These are phyloP conservation scores for Tolypocladium ophioglossoides DNA, from an alignment of 2,329 filamentous ascomycete species.

Conservation along the genomic window DNA sequence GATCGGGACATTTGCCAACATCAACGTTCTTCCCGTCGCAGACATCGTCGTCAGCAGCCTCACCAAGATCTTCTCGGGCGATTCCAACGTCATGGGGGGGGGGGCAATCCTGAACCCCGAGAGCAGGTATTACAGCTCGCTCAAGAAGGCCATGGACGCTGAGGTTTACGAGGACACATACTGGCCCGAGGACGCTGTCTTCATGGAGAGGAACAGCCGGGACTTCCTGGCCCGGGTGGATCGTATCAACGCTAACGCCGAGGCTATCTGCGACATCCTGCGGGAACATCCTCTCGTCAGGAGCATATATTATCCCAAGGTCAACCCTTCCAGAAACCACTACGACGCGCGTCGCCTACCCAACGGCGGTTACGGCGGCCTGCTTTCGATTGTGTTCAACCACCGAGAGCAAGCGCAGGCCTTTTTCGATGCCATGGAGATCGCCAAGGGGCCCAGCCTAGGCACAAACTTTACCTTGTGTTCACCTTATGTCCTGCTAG, in stretches of 20 bases:
- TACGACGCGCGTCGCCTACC: slow-evolving; percentile 73
- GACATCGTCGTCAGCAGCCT: slow-evolving; percentile 91
- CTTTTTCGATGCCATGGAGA: slow-evolving; percentile 80
- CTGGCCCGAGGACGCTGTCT: slow-evolving; percentile 89
- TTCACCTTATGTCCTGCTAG: slow-evolving; percentile 83
- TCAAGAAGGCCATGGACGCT: slow-evolving; percentile 55
- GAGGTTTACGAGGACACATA: slow-evolving; percentile 74
- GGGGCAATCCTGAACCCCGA: slow-evolving; percentile 55
- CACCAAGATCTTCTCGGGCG: slow-evolving; percentile 94
- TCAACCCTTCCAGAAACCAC: slow-evolving; percentile 53
- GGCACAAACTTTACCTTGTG: slow-evolving; percentile 94
- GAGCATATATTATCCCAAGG: slow-evolving; percentile 78
- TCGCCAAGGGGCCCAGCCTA: slow-evolving; percentile 86
- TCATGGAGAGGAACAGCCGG: slow-evolving; percentile 91
- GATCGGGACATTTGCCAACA: slow-evolving; percentile 91
- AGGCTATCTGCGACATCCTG: slow-evolving; percentile 68
- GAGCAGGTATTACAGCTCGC: slow-evolving; percentile 53
- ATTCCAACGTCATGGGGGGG: slow-evolving; percentile 97
- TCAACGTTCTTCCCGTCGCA: slow-evolving; percentile 80
- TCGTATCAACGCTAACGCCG: slow-evolving; percentile 76
- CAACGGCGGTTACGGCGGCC: slow-evolving; percentile 75
- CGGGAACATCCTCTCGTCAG: slow-evolving; percentile 54
- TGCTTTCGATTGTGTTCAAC: slow-evolving; percentile 77
- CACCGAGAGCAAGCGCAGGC: slow-evolving; percentile 57
- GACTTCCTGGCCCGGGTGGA: slow-evolving; percentile 79